Evolutionary conservation across 352 stramenopile species (phyloP).

Genomic region (Phytophthora sp.): DNA sequence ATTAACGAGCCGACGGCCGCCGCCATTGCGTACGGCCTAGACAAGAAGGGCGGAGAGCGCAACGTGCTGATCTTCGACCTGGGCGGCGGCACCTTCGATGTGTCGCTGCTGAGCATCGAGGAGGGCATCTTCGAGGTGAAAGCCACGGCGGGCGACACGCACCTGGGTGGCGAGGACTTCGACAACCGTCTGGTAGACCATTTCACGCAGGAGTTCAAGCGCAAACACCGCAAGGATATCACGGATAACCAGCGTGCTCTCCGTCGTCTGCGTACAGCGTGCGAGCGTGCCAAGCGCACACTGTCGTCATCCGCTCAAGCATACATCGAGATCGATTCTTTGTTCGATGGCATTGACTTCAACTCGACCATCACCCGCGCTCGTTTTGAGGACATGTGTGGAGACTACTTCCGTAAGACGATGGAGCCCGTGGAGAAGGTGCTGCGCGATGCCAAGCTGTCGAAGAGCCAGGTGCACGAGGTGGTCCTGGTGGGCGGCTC

Average conservation of each 20-base stretch:
- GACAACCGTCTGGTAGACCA: conserved; percentile 94
- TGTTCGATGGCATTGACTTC: conserved; percentile 94
- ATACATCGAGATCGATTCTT: conserved; percentile 94
- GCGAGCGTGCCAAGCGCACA: conserved; percentile 94
- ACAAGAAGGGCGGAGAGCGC: conserved; percentile 94
- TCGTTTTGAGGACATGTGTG: conserved; percentile 90
- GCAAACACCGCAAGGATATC: conserved; percentile 90
- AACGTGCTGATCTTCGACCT: conserved; percentile 98
- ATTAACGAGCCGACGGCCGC: conserved; percentile 97
- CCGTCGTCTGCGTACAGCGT: conserved; percentile 91
- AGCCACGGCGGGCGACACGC: conserved; percentile 94
- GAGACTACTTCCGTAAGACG: conserved; percentile 91
- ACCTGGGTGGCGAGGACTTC: too few species aligned
- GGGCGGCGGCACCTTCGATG: too few species aligned
- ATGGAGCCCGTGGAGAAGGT: conserved; percentile 91
- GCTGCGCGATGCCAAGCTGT: conserved; percentile 87
- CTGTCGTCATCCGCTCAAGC: conserved; percentile 93
- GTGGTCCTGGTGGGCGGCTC: conserved; percentile 85
- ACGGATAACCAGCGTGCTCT: conserved; percentile 88
- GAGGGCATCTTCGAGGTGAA: conserved; percentile 97
- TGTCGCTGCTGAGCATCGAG: conserved; percentile 93
- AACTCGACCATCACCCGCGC: conserved; percentile 92
- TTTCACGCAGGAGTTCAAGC: conserved; percentile 93
- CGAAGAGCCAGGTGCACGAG: conserved; percentile 84
- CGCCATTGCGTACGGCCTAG: conserved; percentile 89